Evolutionary conservation across 1,284 basidiomycete species (phyloP).

Genomic region (Leccinum griseonigrum): DNA sequence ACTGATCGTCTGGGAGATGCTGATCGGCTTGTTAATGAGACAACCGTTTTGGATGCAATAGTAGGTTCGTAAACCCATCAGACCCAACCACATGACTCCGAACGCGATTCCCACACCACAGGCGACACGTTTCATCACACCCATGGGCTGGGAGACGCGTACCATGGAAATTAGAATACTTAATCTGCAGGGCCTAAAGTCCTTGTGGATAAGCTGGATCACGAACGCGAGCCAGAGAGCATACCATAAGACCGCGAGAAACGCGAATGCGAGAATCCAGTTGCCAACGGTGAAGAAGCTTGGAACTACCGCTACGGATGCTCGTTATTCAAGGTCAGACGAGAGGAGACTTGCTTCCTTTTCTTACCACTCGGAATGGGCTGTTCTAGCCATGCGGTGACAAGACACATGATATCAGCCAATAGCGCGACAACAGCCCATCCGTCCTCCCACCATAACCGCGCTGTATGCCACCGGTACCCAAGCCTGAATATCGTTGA

Average conservation of each 20-base stretch:
- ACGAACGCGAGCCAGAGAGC: neutral
- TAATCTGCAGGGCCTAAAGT: conserved; percentile 13
- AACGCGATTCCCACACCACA: conserved; percentile 7
- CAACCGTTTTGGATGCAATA: conserved; percentile 6
- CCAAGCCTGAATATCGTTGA: conserved; percentile 14
- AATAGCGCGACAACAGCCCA: conserved; percentile 10
- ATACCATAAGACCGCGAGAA: conserved; percentile 15
- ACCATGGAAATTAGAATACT: conserved; percentile 16
- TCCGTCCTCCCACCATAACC: conserved; percentile 19
- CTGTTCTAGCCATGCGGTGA: conserved; percentile 1
- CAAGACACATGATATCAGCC: conserved; percentile 8
- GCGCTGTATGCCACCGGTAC: conserved; percentile 13
- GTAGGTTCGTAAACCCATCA: conserved; percentile 7
- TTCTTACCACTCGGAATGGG: conserved; percentile 2
- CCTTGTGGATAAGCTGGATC: neutral
- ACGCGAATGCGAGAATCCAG: conserved; percentile 13
- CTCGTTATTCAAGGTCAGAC: neutral
- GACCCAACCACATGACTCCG: conserved; percentile 5
- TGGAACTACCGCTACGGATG: conserved; percentile 2
- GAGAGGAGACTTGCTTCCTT: neutral
- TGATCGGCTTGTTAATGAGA: neutral
- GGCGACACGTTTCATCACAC: neutral
- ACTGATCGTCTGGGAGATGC: conserved; percentile 15
- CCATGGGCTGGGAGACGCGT: conserved; percentile 10
- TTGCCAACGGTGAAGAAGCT: neutral